Evolutionary conservation across 257 asterid genomes (phyloP).

Genomic region (Petunia secreta): DNA sequence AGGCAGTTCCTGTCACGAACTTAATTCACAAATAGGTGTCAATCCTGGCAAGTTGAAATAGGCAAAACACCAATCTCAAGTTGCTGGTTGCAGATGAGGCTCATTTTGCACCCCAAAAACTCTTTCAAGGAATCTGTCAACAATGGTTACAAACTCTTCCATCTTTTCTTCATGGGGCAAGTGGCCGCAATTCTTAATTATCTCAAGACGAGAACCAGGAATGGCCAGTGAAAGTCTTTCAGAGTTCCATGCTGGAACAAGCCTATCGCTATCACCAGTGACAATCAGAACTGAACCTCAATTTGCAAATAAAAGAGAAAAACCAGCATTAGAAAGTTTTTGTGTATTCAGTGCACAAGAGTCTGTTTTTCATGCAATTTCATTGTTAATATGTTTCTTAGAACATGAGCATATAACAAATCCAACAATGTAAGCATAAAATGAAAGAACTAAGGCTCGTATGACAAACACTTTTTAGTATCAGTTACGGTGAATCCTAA

Average conservation of each 20-base stretch:
- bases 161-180: conserved; percentile 93
- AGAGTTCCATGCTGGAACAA: conserved; percentile 90
- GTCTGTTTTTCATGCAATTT: conserved; percentile 11
- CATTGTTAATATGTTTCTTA: conserved; percentile 10
- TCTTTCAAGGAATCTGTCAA: conserved; percentile 61
- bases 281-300: conserved; percentile 68
- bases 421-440: not conserved
- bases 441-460: not conserved
- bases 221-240: conserved; percentile 77
- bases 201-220: conserved; percentile 70
- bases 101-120: conserved; percentile 54
- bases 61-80: conserved; percentile 40
- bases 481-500: not conserved
- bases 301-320: conserved; percentile 24
- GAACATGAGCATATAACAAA: not conserved
- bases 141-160: conserved; percentile 71
- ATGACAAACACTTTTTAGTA: not conserved
- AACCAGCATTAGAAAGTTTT: conserved; percentile 28
- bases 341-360: conserved; percentile 18
- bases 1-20: not conserved
- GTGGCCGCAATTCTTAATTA: conserved; percentile 91
- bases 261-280: conserved; percentile 91
- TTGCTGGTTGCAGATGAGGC: conserved; percentile 47
- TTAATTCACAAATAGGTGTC: conserved; percentile 4
- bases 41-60: conserved; percentile 25